Evolutionary conservation across 306 rosid species (phyloP).

Genomic region (Trifolium repens): DNA sequence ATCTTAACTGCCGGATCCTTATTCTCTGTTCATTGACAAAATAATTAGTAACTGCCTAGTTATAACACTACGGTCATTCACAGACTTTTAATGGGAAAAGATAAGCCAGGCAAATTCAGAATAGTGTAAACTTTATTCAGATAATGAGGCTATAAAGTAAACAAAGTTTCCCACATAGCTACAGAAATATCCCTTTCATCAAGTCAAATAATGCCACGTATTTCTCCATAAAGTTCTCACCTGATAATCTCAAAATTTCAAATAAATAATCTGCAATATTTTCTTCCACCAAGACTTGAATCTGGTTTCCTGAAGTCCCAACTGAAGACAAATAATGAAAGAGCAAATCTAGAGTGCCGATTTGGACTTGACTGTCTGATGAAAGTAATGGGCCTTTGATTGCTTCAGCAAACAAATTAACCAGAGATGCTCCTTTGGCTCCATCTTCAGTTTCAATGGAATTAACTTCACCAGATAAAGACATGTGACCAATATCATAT

Average conservation of each 20-base stretch:
- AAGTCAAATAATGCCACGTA: slow-evolving; percentile 7
- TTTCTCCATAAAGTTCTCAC: slow-evolving; percentile 52
- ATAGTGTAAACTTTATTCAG: slow-evolving; percentile 17
- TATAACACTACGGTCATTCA: slow-evolving; percentile 23
- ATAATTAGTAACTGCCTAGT: slow-evolving; percentile 41
- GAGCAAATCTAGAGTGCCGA: slow-evolving; percentile 69
- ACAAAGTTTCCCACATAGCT: slow-evolving; percentile 5
- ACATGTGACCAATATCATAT: slow-evolving; percentile 47
- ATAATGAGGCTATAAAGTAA: slow-evolving; percentile 26
- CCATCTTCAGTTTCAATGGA: slow-evolving; percentile 48
- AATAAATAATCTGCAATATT: slow-evolving; percentile 91
- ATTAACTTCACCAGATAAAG: slow-evolving; percentile 51
- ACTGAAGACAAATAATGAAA: slow-evolving; percentile 72
- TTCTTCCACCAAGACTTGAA: slow-evolving; percentile 81
- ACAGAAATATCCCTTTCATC: slow-evolving; percentile 19
- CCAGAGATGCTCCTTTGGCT: slow-evolving; percentile 55
- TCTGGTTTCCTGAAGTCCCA: slow-evolving; percentile 59
- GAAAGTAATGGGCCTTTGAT: slow-evolving; percentile 93
- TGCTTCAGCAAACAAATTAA: slow-evolving; percentile 79
- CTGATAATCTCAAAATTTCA: slow-evolving; percentile 91
- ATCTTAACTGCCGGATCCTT: slow-evolving; percentile 79
- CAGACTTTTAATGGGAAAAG: slow-evolving; percentile 29
- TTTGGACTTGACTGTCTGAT: slow-evolving; percentile 77
- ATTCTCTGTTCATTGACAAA: slow-evolving; percentile 60
- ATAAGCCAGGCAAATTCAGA: slow-evolving; percentile 28